Percentiles rank a stretch among this genome's conserved stretches.
These are phyloP conservation scores for Colletotrichum gloeosporioides DNA, from an alignment of 2,329 filamentous ascomycete genomes.

Conservation along the genomic window DNA sequence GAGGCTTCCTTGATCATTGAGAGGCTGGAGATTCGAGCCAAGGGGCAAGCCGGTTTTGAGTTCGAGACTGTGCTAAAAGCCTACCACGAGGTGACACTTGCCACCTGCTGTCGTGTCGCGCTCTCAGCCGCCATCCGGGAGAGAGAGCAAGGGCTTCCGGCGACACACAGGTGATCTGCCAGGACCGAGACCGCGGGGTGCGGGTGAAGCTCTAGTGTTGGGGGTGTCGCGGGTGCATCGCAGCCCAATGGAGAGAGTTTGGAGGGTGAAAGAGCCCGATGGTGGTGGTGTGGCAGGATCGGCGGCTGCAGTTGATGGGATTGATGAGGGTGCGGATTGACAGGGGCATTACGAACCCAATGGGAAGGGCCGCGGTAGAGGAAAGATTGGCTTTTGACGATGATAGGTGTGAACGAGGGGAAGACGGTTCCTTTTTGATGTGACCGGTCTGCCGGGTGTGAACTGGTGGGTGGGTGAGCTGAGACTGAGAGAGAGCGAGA, in stretches of 20 bases:
- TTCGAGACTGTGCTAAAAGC: neutral
- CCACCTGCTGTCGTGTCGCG: constrained; percentile 17
- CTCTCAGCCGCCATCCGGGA: neutral
- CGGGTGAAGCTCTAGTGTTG: neutral
- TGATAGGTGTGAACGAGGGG: neutral
- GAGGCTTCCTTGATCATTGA: neutral
- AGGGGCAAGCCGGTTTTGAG: neutral
- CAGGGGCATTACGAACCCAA: constrained; percentile 7
- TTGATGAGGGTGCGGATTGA: constrained; percentile 2
- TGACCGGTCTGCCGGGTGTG: neutral
- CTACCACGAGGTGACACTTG: neutral
- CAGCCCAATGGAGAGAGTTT: constrained; percentile 13
- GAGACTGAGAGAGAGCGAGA: neutral
- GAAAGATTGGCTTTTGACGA: neutral
- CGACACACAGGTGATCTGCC: neutral
- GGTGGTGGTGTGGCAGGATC: constrained; percentile 18
- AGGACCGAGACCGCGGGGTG: neutral
- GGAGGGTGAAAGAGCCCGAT: neutral
- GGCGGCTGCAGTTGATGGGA: constrained; percentile 12
- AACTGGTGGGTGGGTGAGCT: neutral
- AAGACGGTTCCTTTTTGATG: neutral
- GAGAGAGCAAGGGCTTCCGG: neutral
- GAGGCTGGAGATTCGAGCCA: neutral
- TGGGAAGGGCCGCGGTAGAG: neutral
- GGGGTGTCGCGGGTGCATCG: constrained; percentile 12